These are phyloP conservation scores for Podosphaera fusca DNA, from an alignment of 2,329 filamentous ascomycete genomes.

Conservation along the genomic window DNA sequence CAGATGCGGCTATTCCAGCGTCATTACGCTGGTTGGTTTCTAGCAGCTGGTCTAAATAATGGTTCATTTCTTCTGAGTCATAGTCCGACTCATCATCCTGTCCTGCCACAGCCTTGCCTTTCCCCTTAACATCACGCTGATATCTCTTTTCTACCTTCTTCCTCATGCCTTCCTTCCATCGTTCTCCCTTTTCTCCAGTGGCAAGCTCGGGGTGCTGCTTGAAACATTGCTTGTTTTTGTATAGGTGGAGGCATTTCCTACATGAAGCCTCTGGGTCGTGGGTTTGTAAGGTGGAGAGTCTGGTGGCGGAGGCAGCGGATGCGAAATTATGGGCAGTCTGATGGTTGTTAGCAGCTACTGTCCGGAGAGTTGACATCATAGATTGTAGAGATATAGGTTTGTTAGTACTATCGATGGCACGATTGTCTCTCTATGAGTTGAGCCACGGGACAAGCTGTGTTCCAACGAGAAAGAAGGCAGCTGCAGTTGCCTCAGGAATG, in stretches of 20 bases:
- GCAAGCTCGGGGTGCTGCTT: background rate
- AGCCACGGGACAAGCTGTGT: too few species aligned
- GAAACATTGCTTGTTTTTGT: background rate
- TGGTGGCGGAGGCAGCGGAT: background rate
- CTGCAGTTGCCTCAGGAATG: background rate
- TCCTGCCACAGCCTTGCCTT: background rate
- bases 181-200: background rate
- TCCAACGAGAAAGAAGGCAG: background rate
- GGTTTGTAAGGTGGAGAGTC: background rate
- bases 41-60: background rate
- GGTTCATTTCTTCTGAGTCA: background rate
- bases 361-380: too few species aligned
- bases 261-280: background rate
- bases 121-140: background rate
- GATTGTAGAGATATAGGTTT: too few species aligned
- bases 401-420: too few species aligned
- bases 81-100: background rate
- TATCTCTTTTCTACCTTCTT: background rate
- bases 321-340: too few species aligned
- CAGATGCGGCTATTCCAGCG: background rate
- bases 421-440: too few species aligned
- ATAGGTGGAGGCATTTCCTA: background rate
- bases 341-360: too few species aligned
- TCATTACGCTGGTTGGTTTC: background rate
- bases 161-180: background rate